Evolutionary conservation across 2,329 filamentous ascomycete genomes (phyloP), one percentile per base, ranked within the genome.

Genomic region (Tolypocladium ovalisporum): DNA sequence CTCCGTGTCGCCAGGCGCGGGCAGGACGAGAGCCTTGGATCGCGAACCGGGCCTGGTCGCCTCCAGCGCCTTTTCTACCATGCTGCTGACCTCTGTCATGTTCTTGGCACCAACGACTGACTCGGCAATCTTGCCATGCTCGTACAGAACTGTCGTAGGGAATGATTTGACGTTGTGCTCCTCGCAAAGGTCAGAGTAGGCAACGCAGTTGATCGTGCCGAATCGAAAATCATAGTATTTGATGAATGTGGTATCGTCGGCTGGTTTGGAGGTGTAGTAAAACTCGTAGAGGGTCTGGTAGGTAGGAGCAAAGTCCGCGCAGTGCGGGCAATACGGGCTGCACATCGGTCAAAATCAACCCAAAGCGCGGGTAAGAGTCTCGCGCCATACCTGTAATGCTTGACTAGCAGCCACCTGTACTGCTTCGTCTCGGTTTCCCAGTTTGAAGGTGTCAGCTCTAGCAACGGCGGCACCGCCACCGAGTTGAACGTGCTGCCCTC

Each of bases 221-320:
- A 99, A 97, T 65, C 89, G 85, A 72, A 96, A 93, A 72, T 93
- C 85, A 73, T 97, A 97, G 71, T 85, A 94, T 56, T 86, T 79
- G 36, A 86, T 85, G 67, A 97, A 97, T 34, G 74, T 73, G 44
- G 79, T 74, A 74, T 83, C 61, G 70, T 77, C 65, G 70, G 86
- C 75, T 19, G 88, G 87, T 65, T 90, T 86, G 40, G 90, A 94
- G 40, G 92, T 97, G 75, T 90, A 77, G 76, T 97, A 99, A 73
- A 86, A 97, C 75, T 99, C 94, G 78, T 97, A 96, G 17, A 93
- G 73, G 6, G 92, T 97, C 73, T 97, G 91, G 79, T 85, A 97
- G 54, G 84, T 86, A 9, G 94, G 94, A 55, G 89, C 90, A 67
- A 90, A 89, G 54, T 81, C 77, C 69, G 81, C 80, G 75, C 92